Evolutionary conservation across 495 filamentous ascomycete genomes (phyloP), one percentile per base, ranked within the genome.

Genomic region (Lasiosphaeria ovina): DNA sequence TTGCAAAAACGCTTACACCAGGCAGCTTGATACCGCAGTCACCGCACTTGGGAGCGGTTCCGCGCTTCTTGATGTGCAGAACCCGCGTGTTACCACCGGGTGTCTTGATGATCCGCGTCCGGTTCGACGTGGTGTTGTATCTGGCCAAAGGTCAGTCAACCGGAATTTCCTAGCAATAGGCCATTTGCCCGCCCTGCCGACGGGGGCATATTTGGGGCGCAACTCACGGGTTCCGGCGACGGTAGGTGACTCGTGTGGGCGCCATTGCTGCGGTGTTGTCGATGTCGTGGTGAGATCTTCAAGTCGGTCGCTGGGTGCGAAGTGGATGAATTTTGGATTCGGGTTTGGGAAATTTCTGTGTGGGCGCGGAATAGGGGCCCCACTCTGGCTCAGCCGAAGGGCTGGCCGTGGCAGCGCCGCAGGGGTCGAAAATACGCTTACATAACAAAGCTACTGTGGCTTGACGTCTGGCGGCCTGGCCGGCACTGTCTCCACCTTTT

Each of bases 11-110:
- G 92, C 91, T 87, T 87, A 96, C 91, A 76, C 92, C 92, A 68
- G 91, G 85, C 70, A 96, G 86, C 83, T 97, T 96, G 81, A 87
- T 87, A 72, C 93, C 93, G 75, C 94, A 97, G 84, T 97, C 94
- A 85, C 94, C 94, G 77, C 94, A 99, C 83, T 98, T 98, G 70
- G 94, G 93, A 67, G 91, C 87, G 70, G 89, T 93, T 66, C 91
- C 93, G 79, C 87, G 88, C 89, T 98, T 98, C 89, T 97, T 97
- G 83, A 96, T 91, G 87, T 98, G 92, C 67, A 97, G 90, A 73
- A 96, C 88, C 73, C 92, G 89, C 64, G 96, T 87, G 76, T 91
- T 83, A 74, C 94, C 94, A 76, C 94, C 94, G 59, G 94, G 94
- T 61, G 94, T 98, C 84, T 92, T 94, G 81, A 97, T 77, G 77